Conservation (phyloP, 2,329 filamentous ascomycete genomes). For the Fusarium sp. region DNA sequence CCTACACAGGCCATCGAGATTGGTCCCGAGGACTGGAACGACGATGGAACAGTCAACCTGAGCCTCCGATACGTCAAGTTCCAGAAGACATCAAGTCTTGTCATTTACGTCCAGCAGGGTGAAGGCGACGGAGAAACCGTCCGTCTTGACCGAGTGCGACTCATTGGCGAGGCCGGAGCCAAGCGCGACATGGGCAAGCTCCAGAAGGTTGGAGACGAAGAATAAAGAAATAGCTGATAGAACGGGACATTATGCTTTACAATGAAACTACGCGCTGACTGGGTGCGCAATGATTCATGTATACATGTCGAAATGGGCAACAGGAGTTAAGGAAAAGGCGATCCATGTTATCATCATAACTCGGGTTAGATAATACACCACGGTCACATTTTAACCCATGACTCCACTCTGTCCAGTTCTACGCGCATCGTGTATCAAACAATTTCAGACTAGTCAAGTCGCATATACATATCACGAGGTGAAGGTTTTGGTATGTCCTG, state of each 20-base stretch:
- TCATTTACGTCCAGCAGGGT: slow-evolving; percentile 89
- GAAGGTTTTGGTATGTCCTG: slow-evolving; percentile 55
- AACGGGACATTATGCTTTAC: background rate
- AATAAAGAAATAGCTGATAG: slow-evolving; percentile 54
- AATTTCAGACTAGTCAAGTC: background rate
- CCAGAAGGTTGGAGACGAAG: slow-evolving; percentile 88
- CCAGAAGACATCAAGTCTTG: slow-evolving; percentile 88
- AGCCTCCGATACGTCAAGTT: slow-evolving; percentile 94
- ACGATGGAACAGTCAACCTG: slow-evolving; percentile 77
- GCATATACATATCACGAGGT: slow-evolving; percentile 8
- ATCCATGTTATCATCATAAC: slow-evolving; percentile 14
- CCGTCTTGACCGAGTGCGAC: slow-evolving; percentile 79
- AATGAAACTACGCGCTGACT: background rate
- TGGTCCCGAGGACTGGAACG: slow-evolving; percentile 81
- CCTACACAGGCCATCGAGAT: slow-evolving; percentile 85
- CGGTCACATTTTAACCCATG: slow-evolving; percentile 6
- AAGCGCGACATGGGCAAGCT: slow-evolving; percentile 94
- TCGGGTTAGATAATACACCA: slow-evolving; percentile 39
- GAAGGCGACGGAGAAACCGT: slow-evolving; percentile 87
- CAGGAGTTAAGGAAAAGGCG: slow-evolving; percentile 38
- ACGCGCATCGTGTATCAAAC: background rate
- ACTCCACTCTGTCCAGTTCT: background rate
- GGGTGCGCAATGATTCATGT: slow-evolving; percentile 16
- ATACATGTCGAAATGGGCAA: slow-evolving; percentile 24
- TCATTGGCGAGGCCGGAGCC: slow-evolving; percentile 91